Evolutionary conservation across 1,284 basidiomycete genomes (phyloP).

Genomic region (Tilletiaria anomala): DNA sequence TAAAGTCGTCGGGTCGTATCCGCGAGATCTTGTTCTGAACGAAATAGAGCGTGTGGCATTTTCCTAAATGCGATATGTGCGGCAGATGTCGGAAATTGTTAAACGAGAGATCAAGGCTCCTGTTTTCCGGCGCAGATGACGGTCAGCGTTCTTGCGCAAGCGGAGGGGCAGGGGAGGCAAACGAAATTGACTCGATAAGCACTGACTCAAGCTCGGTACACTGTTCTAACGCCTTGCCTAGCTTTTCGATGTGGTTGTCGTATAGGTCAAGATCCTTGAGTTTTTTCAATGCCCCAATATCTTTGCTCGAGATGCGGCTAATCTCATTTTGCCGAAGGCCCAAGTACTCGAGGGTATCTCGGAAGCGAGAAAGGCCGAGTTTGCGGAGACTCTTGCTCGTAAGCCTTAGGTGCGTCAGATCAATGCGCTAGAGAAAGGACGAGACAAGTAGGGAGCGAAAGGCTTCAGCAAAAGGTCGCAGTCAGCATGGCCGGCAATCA

Average conservation of each 20-base stretch:
- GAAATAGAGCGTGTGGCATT: constrained; percentile 68
- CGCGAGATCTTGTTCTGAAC: constrained; percentile 87
- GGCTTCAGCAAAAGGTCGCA: no score
- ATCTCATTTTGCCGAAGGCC: constrained; percentile 83
- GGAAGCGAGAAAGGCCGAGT: constrained; percentile 54
- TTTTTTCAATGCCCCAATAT: constrained; percentile 46
- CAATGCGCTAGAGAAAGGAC: constrained; percentile 42
- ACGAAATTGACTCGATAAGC: background rate
- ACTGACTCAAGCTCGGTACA: background rate
- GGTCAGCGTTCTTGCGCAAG: background rate
- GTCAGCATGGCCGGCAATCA: background rate
- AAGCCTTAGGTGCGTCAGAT: constrained; percentile 72
- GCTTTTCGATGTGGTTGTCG: constrained; percentile 63
- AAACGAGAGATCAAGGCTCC: constrained; percentile 82
- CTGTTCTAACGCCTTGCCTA: constrained; percentile 22
- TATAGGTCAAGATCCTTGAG: constrained; percentile 86
- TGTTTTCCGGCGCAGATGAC: constrained; percentile 37
- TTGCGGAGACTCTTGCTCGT: constrained; percentile 48
- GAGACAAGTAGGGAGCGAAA: background rate
- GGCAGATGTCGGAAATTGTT: constrained; percentile 55
- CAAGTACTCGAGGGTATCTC: constrained; percentile 54
- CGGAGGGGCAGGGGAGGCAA: background rate
- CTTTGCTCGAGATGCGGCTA: constrained; percentile 49
- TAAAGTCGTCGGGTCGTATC: constrained; percentile 50
- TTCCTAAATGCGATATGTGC: constrained; percentile 46